Conservation (phyloP, 2,329 filamentous ascomycete genomes). For the Ophiostoma ulmi region DNA sequence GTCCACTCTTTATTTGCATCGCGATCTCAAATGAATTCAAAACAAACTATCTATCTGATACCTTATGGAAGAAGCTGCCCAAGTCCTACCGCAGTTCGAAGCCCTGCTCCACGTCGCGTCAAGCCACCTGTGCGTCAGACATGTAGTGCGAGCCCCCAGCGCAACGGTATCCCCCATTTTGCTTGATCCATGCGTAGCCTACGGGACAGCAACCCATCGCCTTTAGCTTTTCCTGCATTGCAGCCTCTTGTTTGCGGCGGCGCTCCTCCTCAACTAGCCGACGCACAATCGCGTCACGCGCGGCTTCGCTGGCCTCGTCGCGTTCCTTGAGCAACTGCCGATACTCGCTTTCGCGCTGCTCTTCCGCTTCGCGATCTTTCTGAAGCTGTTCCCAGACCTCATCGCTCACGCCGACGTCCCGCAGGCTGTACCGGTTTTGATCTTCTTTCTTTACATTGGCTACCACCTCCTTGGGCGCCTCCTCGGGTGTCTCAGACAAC, state of each 20-base stretch:
- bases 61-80: too few relatives aligned
- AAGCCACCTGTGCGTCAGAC: conserved; percentile 1
- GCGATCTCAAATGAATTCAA: too few relatives aligned
- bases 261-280: conserved; percentile 39
- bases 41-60: too few relatives aligned
- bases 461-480: too few relatives aligned
- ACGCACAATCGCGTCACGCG: conserved; percentile 37
- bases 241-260: conserved; percentile 37
- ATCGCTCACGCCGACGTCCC: conserved; percentile 57
- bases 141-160: conserved; percentile 15
- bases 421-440: conserved; percentile 24
- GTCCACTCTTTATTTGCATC: too few relatives aligned
- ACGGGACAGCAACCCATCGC: conserved; percentile 50
- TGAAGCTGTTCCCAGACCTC: conserved; percentile 58
- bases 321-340: conserved; percentile 27
- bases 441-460: not conserved
- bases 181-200: conserved; percentile 40
- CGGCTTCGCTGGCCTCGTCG: conserved; percentile 31
- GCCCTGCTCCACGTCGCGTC: not conserved
- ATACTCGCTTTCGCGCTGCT: conserved; percentile 38
- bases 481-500: not conserved
- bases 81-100: too few relatives aligned
- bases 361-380: conserved; percentile 41
- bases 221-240: conserved; percentile 42
- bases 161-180: conserved; percentile 11